phyloP scores from a whole-genome alignment of 352 stramenopile species.

The Phytopythium helicoides region DNA sequence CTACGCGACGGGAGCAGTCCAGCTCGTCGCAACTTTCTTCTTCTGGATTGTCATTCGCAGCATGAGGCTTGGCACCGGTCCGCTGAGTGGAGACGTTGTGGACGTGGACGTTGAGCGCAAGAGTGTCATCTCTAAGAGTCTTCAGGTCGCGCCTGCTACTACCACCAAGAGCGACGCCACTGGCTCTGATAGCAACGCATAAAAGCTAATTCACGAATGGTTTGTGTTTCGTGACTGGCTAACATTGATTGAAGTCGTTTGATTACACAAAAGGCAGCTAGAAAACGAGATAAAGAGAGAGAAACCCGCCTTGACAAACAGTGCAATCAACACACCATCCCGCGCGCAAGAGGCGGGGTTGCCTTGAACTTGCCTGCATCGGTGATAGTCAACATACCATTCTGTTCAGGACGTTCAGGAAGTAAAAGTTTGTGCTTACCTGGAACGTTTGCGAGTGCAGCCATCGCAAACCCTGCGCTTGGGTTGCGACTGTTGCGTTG shows the following conservation, averaged over 20 bases:
- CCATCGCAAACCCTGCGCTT: slow-evolving; percentile 33
- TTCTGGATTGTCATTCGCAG: slow-evolving; percentile 38
- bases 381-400: not conserved
- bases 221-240: too few relatives aligned
- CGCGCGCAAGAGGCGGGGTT: too few relatives aligned
- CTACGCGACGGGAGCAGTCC: slow-evolving; percentile 27
- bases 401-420: not conserved
- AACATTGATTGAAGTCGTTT: too few relatives aligned
- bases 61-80: slow-evolving; percentile 24
- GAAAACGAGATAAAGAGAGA: too few relatives aligned
- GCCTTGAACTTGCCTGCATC: not conserved
- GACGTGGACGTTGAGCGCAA: not conserved
- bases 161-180: too few relatives aligned
- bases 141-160: too few relatives aligned
- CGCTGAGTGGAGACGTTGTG: not conserved
- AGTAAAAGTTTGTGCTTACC: slow-evolving; percentile 13
- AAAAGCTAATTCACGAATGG: too few relatives aligned
- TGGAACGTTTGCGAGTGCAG: slow-evolving; percentile 43
- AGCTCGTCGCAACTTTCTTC: slow-evolving; percentile 34
- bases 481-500: slow-evolving; percentile 30
- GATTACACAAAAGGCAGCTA: too few relatives aligned
- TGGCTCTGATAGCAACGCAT: too few relatives aligned
- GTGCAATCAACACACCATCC: too few relatives aligned
- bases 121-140: not conserved
- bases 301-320: too few relatives aligned